phyloP scores from a whole-genome alignment of 257 asterid species.

The Handroanthus guayacan region DNA sequence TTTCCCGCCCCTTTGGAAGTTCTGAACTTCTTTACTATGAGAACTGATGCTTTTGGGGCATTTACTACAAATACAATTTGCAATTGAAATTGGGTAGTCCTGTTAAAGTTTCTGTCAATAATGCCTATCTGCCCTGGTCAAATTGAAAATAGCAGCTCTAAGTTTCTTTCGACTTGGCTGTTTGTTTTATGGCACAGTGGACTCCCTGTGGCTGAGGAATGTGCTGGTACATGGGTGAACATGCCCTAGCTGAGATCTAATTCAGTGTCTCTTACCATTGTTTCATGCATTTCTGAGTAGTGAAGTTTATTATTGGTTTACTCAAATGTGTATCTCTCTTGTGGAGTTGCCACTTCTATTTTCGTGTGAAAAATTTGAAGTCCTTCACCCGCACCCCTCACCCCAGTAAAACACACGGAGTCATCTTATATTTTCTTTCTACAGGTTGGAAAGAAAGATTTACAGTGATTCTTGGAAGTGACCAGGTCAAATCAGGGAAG shows the following conservation, averaged over 20 bases:
- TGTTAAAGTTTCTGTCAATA: not conserved
- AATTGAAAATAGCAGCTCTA: not conserved
- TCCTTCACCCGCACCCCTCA: slow-evolving; percentile 4
- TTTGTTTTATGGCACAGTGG: not conserved
- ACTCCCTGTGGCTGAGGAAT: slow-evolving; percentile 9
- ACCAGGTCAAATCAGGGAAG: slow-evolving; percentile 86
- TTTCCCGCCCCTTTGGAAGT: not conserved
- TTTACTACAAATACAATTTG: not conserved
- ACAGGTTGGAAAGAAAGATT: slow-evolving; percentile 87
- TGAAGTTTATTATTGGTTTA: not conserved
- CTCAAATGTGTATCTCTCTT: slow-evolving; percentile 12
- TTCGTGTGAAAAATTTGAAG: not conserved
- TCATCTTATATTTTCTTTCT: slow-evolving; percentile 16
- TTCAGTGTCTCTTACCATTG: not conserved
- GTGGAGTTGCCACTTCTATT: slow-evolving; percentile 1
- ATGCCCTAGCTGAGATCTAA: not conserved
- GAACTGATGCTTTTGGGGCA: not conserved
- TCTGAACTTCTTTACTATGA: not conserved
- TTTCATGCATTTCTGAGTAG: not conserved
- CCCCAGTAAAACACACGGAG: not conserved
- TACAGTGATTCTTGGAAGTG: slow-evolving; percentile 81
- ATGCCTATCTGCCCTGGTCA: not conserved
- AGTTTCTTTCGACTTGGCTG: not conserved
- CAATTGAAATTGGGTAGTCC: not conserved
- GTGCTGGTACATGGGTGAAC: not conserved